Conservation (phyloP, 2,329 filamentous ascomycete species). For the Botryotinia narcissicola region DNA sequence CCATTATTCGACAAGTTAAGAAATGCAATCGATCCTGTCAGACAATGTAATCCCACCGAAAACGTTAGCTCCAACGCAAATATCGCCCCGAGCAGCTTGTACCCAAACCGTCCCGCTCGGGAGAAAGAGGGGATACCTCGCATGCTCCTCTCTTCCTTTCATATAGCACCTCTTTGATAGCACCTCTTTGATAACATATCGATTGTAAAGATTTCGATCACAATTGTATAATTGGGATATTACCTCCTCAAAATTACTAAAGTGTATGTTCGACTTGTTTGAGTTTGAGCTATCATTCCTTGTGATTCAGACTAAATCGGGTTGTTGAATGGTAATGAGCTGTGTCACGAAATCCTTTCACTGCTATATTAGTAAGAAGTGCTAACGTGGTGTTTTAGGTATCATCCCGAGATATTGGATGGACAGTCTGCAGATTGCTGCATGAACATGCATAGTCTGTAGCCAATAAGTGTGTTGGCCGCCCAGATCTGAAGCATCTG, state of each 20-base stretch:
- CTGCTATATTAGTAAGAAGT: neutral
- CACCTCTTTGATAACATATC: neutral
- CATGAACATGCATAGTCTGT: too few species aligned
- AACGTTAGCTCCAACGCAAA: constrained; percentile 58
- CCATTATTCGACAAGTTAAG: constrained; percentile 54
- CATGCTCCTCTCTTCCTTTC: neutral
- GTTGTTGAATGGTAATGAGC: neutral
- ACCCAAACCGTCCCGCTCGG: constrained; percentile 46
- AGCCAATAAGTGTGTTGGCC: accelerated
- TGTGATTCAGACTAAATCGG: neutral
- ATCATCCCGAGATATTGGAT: accelerated
- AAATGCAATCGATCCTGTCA: constrained; percentile 59
- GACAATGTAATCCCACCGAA: constrained; percentile 58
- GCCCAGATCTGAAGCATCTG: neutral
- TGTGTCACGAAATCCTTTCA: accelerated
- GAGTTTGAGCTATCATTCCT: neutral
- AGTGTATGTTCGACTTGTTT: neutral
- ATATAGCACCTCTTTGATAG: neutral
- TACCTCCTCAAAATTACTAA: neutral
- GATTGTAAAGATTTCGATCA: neutral
- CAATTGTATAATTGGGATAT: neutral
- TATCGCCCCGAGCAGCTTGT: constrained; percentile 47
- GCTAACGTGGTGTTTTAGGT: neutral
- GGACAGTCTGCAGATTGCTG: neutral
- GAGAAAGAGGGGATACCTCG: accelerated